A percentile compares a stretch with the other conserved stretches of the same genome.
These are phyloP conservation scores for Apiospora pterosperma DNA, from an alignment of 2,329 filamentous ascomycete species.

Conservation along the genomic window DNA sequence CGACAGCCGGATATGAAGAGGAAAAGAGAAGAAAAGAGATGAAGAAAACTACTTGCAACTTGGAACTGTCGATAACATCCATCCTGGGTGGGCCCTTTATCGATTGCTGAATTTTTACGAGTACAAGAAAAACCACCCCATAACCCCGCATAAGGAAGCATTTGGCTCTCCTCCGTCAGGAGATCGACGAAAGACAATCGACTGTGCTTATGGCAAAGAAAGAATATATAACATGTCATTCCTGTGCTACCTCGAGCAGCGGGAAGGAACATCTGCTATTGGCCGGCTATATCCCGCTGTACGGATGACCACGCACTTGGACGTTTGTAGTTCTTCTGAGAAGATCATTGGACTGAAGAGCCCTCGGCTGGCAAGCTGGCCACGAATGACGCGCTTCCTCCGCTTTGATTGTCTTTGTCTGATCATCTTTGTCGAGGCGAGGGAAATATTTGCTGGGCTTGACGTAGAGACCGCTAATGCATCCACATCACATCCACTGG, in stretches of 20 bases:
- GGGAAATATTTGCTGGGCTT: not conserved
- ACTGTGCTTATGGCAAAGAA: not conserved
- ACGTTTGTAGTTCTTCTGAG: not conserved
- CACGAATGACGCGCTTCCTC: not conserved
- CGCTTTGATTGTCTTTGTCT: too few relatives aligned
- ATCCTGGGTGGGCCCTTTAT: not conserved
- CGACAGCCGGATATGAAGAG: too few relatives aligned
- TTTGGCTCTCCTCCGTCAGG: not conserved
- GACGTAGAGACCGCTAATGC: not conserved
- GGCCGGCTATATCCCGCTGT: not conserved
- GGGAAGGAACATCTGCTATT: not conserved
- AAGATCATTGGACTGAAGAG: not conserved
- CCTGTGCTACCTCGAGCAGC: not conserved
- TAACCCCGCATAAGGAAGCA: not conserved
- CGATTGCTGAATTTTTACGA: not conserved
- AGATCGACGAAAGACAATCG: not conserved
- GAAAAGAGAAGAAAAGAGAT: too few relatives aligned
- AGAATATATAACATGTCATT: not conserved
- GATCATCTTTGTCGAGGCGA: not conserved
- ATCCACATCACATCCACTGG: not conserved
- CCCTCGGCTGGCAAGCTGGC: not conserved
- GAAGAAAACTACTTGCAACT: not conserved
- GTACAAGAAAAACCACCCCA: not conserved
- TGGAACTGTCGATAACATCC: not conserved
- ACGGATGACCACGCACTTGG: not conserved